A percentile compares a stretch with the other conserved stretches of the same genome.
Evolutionary conservation across 1,284 basidiomycete species (phyloP).

Genomic region (Irpex sp.): DNA sequence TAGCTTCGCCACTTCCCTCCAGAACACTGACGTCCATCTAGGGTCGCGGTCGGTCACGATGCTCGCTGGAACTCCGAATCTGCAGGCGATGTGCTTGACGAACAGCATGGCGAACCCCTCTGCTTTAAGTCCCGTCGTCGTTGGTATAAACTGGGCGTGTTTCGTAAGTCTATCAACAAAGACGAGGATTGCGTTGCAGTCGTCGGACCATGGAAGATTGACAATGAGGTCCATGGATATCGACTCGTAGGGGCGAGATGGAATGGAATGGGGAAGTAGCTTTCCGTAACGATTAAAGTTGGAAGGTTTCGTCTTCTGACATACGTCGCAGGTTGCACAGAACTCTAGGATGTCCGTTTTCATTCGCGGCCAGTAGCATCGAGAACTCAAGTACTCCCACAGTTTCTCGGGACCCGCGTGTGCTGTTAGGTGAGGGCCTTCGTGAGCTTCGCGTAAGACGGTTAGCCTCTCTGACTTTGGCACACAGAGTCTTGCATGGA

Average conservation of each 20-base stretch:
- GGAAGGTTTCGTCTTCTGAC: neutral
- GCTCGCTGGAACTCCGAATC: constrained; percentile 19
- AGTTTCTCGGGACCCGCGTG: too few relatives aligned
- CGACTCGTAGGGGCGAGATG: neutral
- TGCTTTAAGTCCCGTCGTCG: constrained; percentile 6
- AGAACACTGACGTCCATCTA: constrained; percentile 22
- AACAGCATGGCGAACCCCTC: constrained; percentile 17
- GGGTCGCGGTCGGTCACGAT: constrained; percentile 24
- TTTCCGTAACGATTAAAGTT: neutral
- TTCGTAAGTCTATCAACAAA: constrained; percentile 20
- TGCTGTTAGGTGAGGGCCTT: too few relatives aligned
- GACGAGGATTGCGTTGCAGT: neutral
- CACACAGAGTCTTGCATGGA: too few relatives aligned
- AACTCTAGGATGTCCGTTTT: too few relatives aligned
- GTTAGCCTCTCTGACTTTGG: too few relatives aligned
- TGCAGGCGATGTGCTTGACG: constrained; percentile 12
- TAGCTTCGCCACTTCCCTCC: constrained; percentile 16
- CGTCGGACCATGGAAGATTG: neutral
- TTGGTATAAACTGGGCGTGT: constrained; percentile 29
- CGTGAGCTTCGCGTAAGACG: too few relatives aligned
- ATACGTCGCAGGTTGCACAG: too few relatives aligned
- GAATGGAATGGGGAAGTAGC: neutral
- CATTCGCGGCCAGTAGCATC: too few relatives aligned
- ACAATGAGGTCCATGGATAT: too few relatives aligned
- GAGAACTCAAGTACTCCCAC: too few relatives aligned